These are phyloP conservation scores for Chytriomyces confervae DNA, from an alignment of 192 early-diverging fungal species.

Conservation along the genomic window DNA sequence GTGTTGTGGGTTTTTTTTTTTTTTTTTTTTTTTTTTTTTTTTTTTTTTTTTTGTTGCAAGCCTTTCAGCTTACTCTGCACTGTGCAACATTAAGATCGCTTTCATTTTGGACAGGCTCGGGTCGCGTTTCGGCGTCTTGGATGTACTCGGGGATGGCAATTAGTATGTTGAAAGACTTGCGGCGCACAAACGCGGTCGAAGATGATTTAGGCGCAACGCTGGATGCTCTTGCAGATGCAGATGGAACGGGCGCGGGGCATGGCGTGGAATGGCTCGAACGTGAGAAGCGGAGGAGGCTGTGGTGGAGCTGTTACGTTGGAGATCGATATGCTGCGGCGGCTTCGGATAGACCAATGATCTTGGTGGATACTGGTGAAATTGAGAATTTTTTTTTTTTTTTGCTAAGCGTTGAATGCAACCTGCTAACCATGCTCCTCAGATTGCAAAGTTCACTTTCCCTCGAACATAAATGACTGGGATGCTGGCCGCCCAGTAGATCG, in stretches of 20 bases:
- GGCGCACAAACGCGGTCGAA: constrained; percentile 46
- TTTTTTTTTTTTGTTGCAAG: too few species aligned
- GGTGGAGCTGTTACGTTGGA: constrained; percentile 54
- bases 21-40: neutral
- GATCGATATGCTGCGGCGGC: constrained; percentile 52
- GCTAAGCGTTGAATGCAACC: too few species aligned
- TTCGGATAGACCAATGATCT: constrained; percentile 46
- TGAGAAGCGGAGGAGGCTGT: constrained; percentile 48
- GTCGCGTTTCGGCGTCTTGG: constrained; percentile 50
- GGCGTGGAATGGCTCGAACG: constrained; percentile 46
- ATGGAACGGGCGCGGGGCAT: neutral
- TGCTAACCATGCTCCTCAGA: constrained; percentile 28
- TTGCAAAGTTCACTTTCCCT: constrained; percentile 54
- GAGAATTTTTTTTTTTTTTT: too few species aligned
- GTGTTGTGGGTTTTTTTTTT: constrained; percentile 5
- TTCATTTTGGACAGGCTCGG: constrained; percentile 2
- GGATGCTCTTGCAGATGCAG: neutral
- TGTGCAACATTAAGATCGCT: neutral
- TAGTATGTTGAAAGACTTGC: constrained; percentile 52
- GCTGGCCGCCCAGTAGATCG: neutral
- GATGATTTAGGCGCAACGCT: constrained; percentile 28
- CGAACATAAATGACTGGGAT: neutral
- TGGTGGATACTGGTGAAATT: constrained; percentile 42
- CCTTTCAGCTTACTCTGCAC: too few species aligned
- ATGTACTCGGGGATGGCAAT: constrained; percentile 61